phyloP scores from a whole-genome alignment of 2,329 filamentous ascomycete species.

The Trichoderma asperellum region DNA sequence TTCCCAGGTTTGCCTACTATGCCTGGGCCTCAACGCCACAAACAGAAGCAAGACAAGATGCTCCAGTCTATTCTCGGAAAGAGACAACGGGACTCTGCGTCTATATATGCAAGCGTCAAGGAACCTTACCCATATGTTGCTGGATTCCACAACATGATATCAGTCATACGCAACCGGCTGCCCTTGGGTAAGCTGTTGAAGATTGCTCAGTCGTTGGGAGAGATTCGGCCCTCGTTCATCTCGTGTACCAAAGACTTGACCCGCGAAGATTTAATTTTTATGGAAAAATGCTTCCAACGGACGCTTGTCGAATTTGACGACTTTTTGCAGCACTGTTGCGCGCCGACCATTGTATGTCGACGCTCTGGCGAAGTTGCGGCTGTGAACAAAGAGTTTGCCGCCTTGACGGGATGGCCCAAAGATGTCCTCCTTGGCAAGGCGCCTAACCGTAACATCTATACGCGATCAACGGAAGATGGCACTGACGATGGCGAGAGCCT shows the following conservation, averaged over 20 bases:
- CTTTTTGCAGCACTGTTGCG: constrained; percentile 84
- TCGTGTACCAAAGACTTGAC: constrained; percentile 89
- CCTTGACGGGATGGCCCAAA: constrained; percentile 91
- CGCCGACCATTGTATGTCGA: constrained; percentile 88
- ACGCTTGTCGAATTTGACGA: constrained; percentile 93
- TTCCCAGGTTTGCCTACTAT: constrained; percentile 37
- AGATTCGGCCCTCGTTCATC: constrained; percentile 91
- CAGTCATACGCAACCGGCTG: constrained; percentile 78
- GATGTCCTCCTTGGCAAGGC: constrained; percentile 86
- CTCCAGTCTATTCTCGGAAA: constrained; percentile 61
- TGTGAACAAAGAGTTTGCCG: constrained; percentile 95
- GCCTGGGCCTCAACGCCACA: constrained; percentile 42
- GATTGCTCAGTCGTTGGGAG: constrained; percentile 85
- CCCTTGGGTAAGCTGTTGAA: constrained; percentile 74
- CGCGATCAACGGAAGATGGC: constrained; percentile 47
- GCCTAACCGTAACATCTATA: constrained; percentile 85
- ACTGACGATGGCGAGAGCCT: constrained; percentile 43
- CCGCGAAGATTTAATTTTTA: constrained; percentile 87
- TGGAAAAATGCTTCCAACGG: constrained; percentile 96
- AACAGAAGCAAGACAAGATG: constrained; percentile 49
- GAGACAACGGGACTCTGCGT: constrained; percentile 72
- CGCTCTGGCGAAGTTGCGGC: constrained; percentile 93
- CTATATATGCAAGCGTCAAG: constrained; percentile 86
- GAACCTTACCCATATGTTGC: constrained; percentile 90
- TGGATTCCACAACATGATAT: constrained; percentile 86